Evolutionary conservation across 1,284 basidiomycete species (phyloP), one percentile per base, ranked within the genome.

Genomic region (Tylopilus sp.): DNA sequence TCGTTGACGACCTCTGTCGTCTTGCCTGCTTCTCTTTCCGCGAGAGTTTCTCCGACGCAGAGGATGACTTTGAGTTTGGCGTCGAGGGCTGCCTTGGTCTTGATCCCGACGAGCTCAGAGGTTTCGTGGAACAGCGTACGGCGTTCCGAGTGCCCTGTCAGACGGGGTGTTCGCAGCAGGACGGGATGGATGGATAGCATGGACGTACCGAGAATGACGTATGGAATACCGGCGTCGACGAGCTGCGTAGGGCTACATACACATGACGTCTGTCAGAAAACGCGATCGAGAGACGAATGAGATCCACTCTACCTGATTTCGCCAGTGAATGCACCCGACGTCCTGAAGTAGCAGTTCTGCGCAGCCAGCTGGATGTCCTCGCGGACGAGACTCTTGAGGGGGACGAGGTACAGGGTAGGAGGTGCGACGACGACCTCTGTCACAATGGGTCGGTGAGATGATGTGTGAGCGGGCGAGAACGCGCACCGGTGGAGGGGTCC

Each of bases 121-220:
- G 83, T 80, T 70, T 99, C 97, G 66, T 84, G 78, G 78, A 99
- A 99, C 58, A 97, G 71, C 5, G 89, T 88, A 51, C 96, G 87
- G 58, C 97, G 89, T 72, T 99, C 97, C 41, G 94, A 97, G 78
- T 99, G 96, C 30, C 88, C 86, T 87, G 53, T n/a, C n/a, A n/a
- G n/a, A n/a, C n/a, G n/a, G n/a, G n/a, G n/a, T n/a, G n/a, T n/a
- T n/a, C n/a, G n/a, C n/a, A n/a, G n/a, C n/a, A n/a, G n/a, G n/a
- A n/a, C n/a, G n/a, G n/a, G n/a, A n/a, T n/a, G n/a, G 16, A 9
- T n/a, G 10, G 21, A 8, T 11, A 18, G n/a, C n/a, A n/a, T 8
- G 15, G 23, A 48, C 62, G 9, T 60, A 81, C 95, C 96, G 52
- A 98, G 81, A 68, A 99, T 90, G 59, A 97, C 94, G 72, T 91